Conservation (phyloP, 75 land plant species). For the Picea sitchensis region DNA sequence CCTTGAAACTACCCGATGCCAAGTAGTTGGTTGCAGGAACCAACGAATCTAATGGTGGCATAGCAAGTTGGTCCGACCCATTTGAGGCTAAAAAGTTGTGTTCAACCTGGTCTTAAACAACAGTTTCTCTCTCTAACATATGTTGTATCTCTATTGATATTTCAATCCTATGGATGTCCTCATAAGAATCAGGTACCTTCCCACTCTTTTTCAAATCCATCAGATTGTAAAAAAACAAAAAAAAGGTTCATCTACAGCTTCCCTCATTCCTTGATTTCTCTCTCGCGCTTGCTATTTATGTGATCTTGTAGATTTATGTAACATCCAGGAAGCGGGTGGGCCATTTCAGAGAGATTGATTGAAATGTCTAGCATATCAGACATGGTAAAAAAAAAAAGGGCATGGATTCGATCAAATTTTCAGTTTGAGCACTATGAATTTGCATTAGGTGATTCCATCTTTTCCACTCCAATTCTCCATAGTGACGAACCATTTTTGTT, state of each 20-base stretch:
- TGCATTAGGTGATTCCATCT: slow-evolving; percentile 1
- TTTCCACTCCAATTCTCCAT: slow-evolving; percentile 44
- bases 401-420: neutral
- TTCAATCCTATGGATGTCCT: neutral
- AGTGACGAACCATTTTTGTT: slow-evolving; percentile 68
- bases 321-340: slow-evolving; percentile 59
- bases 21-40: slow-evolving; percentile 10
- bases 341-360: slow-evolving; percentile 59
- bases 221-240: neutral
- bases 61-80: slow-evolving; percentile 21
- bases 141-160: neutral
- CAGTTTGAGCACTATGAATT: neutral
- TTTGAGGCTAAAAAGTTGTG: neutral
- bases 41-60: slow-evolving; percentile 22
- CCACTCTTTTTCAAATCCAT: neutral
- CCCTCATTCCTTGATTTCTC: slow-evolving; percentile 34
- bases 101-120: neutral
- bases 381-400: neutral
- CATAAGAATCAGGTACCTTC: neutral
- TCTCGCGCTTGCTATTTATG: slow-evolving; percentile 42
- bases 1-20: slow-evolving; percentile 23
- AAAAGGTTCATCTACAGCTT: slow-evolving; percentile 8
- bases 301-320: slow-evolving; percentile 63
- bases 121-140: neutral
- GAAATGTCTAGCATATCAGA: slow-evolving; percentile 11